phyloP scores from a whole-genome alignment of 306 rosid species.

The Dalbergia cultrata region DNA sequence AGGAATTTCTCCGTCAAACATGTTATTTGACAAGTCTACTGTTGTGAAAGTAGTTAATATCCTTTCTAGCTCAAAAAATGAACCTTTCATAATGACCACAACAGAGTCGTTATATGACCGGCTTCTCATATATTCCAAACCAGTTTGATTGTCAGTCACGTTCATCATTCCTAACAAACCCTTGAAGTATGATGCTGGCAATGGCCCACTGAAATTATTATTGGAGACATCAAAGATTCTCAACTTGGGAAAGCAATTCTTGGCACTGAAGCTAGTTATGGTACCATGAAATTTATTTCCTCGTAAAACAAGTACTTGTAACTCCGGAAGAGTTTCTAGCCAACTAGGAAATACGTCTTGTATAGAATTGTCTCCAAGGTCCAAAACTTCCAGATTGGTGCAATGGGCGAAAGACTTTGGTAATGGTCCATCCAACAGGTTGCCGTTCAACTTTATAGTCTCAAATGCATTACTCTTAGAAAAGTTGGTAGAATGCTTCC shows the following conservation, averaged over 20 bases:
- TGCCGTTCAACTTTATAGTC: slow-evolving; percentile 39
- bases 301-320: slow-evolving; percentile 49
- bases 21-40: slow-evolving; percentile 57
- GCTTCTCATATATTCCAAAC: background rate
- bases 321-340: slow-evolving; percentile 40
- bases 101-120: background rate
- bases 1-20: slow-evolving; percentile 53
- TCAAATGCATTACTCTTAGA: background rate
- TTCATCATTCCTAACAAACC: slow-evolving; percentile 50
- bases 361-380: slow-evolving; percentile 53
- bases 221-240: slow-evolving; percentile 51
- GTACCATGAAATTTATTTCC: slow-evolving; percentile 52
- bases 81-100: slow-evolving; percentile 44
- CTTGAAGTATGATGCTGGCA: slow-evolving; percentile 44
- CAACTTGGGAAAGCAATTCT: slow-evolving; percentile 34
- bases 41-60: slow-evolving; percentile 34
- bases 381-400: slow-evolving; percentile 36
- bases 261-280: slow-evolving; percentile 20
- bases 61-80: fast-evolving
- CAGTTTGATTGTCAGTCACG: background rate
- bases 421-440: slow-evolving; percentile 47
- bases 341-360: slow-evolving; percentile 48
- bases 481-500: slow-evolving; percentile 37
- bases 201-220: slow-evolving; percentile 47
- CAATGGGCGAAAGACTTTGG: slow-evolving; percentile 40